Conservation (phyloP, 768 basidiomycete species). For the Kwoniella dejecticola region DNA sequence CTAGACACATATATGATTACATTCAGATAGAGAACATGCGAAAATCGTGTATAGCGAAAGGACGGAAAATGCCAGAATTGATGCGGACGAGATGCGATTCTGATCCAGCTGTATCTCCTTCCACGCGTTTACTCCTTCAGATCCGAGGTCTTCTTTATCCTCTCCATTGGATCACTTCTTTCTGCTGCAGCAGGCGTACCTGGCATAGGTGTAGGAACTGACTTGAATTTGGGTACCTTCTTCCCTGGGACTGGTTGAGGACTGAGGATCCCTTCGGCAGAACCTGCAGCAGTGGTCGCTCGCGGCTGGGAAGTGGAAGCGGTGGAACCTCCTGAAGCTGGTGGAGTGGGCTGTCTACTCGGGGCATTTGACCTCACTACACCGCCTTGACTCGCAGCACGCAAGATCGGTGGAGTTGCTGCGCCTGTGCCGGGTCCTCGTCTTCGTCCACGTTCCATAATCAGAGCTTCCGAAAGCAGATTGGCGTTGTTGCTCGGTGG, state of each 20-base stretch:
- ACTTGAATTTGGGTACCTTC: constrained; percentile 36
- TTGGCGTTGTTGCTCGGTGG: constrained; percentile 15
- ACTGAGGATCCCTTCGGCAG: constrained; percentile 20
- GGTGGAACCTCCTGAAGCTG: neutral
- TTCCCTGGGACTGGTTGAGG: constrained; percentile 25
- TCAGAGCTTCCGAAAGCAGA: constrained; percentile 21
- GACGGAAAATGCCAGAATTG: no score
- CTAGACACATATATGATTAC: neutral
- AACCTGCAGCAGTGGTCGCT: neutral
- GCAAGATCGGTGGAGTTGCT: neutral
- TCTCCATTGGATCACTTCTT: constrained; percentile 9
- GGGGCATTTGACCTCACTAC: constrained; percentile 4
- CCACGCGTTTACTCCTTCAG: neutral
- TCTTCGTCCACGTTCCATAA: constrained; percentile 24
- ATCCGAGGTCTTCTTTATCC: neutral
- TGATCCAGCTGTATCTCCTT: neutral
- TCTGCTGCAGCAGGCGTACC: constrained; percentile 15
- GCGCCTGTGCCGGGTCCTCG: neutral
- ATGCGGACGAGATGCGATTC: no score
- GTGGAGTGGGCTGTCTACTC: constrained; percentile 21
- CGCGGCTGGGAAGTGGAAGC: neutral
- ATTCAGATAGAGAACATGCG: neutral
- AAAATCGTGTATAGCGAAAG: no score
- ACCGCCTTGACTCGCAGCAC: constrained; percentile 3
- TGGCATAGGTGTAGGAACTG: constrained; percentile 28